Conservation (phyloP, 495 filamentous ascomycete species). For the Jackrogersella multiformis region DNA sequence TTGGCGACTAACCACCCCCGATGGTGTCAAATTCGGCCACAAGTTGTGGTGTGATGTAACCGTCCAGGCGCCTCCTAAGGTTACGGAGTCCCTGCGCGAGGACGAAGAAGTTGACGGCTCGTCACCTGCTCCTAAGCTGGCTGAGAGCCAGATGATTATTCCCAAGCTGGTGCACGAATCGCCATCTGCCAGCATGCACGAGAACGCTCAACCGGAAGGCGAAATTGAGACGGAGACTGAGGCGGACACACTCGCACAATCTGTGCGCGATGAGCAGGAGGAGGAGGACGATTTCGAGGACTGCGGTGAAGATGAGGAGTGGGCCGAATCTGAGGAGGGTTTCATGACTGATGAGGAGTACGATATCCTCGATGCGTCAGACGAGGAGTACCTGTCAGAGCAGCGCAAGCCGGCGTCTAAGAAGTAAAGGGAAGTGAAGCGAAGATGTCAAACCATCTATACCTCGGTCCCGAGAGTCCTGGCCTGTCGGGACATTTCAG, state of each 20-base stretch:
- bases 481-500: neutral
- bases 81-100: slow-evolving; percentile 24
- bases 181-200: slow-evolving; percentile 79
- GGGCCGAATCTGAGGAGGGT: slow-evolving; percentile 67
- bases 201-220: slow-evolving; percentile 52
- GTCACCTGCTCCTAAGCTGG: slow-evolving; percentile 12
- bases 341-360: slow-evolving; percentile 98
- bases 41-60: slow-evolving; percentile 93
- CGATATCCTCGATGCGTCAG: slow-evolving; percentile 93
- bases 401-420: slow-evolving; percentile 46
- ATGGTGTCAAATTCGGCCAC: slow-evolving; percentile 87
- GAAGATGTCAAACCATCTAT: too few relatives aligned
- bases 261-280: slow-evolving; percentile 50
- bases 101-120: slow-evolving; percentile 15
- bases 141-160: slow-evolving; percentile 88
- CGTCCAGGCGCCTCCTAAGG: slow-evolving; percentile 57
- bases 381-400: slow-evolving; percentile 77
- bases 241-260: slow-evolving; percentile 44
- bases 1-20: slow-evolving; percentile 89
- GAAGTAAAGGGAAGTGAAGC: slow-evolving; percentile 42
- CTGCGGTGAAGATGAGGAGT: slow-evolving; percentile 63
- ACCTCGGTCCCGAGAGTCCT: neutral
- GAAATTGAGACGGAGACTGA: slow-evolving; percentile 41
- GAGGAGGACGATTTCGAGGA: slow-evolving; percentile 74
- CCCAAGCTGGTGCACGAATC: slow-evolving; percentile 96